These are phyloP conservation scores for Ceratocystis eucalypticola DNA, from an alignment of 2,329 filamentous ascomycete genomes.

Conservation along the genomic window DNA sequence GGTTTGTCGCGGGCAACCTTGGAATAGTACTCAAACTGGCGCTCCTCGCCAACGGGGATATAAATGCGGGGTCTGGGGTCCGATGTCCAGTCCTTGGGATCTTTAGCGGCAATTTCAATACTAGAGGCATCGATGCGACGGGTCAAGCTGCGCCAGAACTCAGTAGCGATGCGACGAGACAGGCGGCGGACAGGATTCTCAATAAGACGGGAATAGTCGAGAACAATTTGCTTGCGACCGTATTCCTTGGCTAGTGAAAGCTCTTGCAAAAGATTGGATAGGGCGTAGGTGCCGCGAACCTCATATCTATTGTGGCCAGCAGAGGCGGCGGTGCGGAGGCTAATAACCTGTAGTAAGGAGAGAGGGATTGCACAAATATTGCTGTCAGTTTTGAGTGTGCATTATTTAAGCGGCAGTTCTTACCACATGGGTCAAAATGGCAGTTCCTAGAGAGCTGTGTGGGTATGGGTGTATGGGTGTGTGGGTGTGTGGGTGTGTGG, in stretches of 20 bases:
- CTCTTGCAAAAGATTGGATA: slow-evolving; percentile 92
- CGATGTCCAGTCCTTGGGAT: slow-evolving; percentile 90
- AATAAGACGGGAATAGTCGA: slow-evolving; percentile 81
- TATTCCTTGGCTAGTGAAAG: slow-evolving; percentile 84
- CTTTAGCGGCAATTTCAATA: slow-evolving; percentile 71
- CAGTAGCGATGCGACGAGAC: slow-evolving; percentile 70
- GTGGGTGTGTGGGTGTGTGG: too few species aligned
- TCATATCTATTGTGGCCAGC: slow-evolving; percentile 80
- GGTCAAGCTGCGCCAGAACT: slow-evolving; percentile 88
- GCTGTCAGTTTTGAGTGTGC: slow-evolving; percentile 19
- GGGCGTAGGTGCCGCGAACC: slow-evolving; percentile 89
- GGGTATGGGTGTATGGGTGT: not conserved
- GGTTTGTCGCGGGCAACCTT: slow-evolving; percentile 65
- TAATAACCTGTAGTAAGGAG: slow-evolving; percentile 46
- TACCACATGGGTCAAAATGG: slow-evolving; percentile 10
- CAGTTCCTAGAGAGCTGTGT: slow-evolving; percentile 1
- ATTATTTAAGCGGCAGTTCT: not conserved
- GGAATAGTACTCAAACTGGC: slow-evolving; percentile 81
- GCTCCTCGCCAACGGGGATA: slow-evolving; percentile 67
- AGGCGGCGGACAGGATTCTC: slow-evolving; percentile 90
- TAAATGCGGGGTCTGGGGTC: slow-evolving; percentile 88
- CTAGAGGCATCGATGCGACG: slow-evolving; percentile 78
- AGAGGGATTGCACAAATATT: not conserved
- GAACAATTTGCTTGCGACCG: slow-evolving; percentile 74
- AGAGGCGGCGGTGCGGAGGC: slow-evolving; percentile 71